Evolutionary conservation across 2,329 filamentous ascomycete genomes (phyloP), one percentile per base, ranked within the genome.

Genomic region (Ophiostoma novo-ulmi): DNA sequence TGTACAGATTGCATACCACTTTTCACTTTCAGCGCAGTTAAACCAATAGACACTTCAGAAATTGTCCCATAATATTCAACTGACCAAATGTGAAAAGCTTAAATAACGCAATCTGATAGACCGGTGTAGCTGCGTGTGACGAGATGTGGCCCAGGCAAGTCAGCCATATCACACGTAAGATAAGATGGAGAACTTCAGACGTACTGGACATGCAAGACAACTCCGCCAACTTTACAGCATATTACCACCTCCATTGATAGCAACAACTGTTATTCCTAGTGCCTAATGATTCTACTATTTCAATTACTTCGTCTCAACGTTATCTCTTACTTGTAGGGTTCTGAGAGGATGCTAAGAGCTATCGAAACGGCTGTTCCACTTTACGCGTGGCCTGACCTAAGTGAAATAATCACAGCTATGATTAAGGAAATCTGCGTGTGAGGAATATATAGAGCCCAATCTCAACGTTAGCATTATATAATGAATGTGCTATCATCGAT

Each of bases 331-430:
- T 58, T 58, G 22, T 58, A 26, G 22, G 52, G 8, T 11, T 26
- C n/a, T 6, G n/a, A 58, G 52, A n/a, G n/a, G 10, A 26, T 58
- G 52, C 52, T 58, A 14, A 26, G 8, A 26, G n/a, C 52, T 63
- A 2, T 35, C 35, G 58, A 63, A 63, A 63, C 58, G 58, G 14
- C 58, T 63, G 58, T 36, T 63, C 22, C 58, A 63, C 58, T 63
- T 63, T 35, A 63, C 58, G 58, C 22, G 58, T 58, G 52, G 52
- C 52, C 44, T 48, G 44, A 11, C 38, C 38, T 39, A 39, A 31
- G 31, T 39, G 38, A 5, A 39, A 8, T 39, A 11, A 39, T 39
- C 2, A 3, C 38, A 39, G 38, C 38, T 39, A 39, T 39, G 38
- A 13, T 13, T 1, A 6, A 6, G 6, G 44, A 2, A 48, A 7